These are phyloP conservation scores for Ampelocalamus luodianensis DNA, from an alignment of 176 grass and related monocot genomes.

Conservation along the genomic window DNA sequence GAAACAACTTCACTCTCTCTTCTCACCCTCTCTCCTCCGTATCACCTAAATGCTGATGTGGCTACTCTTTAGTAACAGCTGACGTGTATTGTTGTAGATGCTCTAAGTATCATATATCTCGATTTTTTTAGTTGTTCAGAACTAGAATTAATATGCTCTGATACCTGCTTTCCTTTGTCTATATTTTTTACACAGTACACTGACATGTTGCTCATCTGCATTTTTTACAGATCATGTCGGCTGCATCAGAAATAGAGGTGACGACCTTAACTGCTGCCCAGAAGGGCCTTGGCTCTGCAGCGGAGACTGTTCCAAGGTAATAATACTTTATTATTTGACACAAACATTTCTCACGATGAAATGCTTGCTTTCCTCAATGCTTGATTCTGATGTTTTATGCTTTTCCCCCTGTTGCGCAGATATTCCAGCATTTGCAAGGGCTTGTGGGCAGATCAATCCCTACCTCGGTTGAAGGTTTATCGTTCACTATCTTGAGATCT, in stretches of 20 bases:
- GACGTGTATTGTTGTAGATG: no score
- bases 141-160: no score
- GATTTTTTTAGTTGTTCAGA: background rate
- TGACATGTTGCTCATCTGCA: background rate
- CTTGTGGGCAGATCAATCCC: slow-evolving; percentile 27
- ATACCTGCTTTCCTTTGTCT: background rate
- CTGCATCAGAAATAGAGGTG: slow-evolving; percentile 33
- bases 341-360: no score
- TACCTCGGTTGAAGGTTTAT: background rate
- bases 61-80: no score
- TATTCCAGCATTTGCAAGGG: slow-evolving; percentile 40
- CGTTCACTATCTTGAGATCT: no score
- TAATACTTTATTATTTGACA: no score
- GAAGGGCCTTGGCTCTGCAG: slow-evolving; percentile 57
- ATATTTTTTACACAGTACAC: background rate
- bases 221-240: slow-evolving; percentile 57
- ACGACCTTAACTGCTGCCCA: background rate
- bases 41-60: no score
- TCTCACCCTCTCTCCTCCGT: no score
- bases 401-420: slow-evolving; percentile 9
- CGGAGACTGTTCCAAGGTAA: no score
- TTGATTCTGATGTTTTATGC: no score
- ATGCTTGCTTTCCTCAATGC: no score
- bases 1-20: no score
- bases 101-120: background rate